A percentile compares a stretch with the other conserved stretches of the same genome.
phyloP scores from a whole-genome alignment of 495 filamentous ascomycete species.

The Letharia lupina region DNA sequence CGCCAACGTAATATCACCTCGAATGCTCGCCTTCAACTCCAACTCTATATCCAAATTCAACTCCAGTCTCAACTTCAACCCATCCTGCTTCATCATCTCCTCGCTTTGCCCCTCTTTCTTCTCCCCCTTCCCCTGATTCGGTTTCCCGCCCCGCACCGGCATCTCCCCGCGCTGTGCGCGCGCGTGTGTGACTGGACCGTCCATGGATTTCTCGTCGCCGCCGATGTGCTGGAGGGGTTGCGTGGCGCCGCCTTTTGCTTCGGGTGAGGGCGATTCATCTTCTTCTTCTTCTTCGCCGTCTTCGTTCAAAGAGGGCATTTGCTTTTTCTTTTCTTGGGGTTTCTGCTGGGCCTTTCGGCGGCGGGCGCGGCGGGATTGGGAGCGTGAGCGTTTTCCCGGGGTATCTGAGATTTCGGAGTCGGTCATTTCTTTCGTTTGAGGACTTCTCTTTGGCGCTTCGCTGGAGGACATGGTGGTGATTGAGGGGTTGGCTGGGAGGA shows the following conservation, averaged over 20 bases:
- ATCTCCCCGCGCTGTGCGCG: slow-evolving; percentile 39
- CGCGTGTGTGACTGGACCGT: slow-evolving; percentile 40
- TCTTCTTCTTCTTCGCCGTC: slow-evolving; percentile 12
- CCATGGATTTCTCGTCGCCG: slow-evolving; percentile 39
- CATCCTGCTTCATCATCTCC: slow-evolving; percentile 21
- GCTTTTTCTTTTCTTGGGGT: slow-evolving; percentile 7
- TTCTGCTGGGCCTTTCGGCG: slow-evolving; percentile 23
- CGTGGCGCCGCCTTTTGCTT: slow-evolving; percentile 27
- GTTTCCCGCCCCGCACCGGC: slow-evolving; percentile 36
- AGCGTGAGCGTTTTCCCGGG: slow-evolving; percentile 24
- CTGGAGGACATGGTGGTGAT: slow-evolving; percentile 19
- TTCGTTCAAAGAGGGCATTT: slow-evolving; percentile 13
- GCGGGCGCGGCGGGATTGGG: slow-evolving; percentile 27
- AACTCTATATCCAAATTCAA: slow-evolving; percentile 84
- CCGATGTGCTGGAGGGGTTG: slow-evolving; percentile 43
- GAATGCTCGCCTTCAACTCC: slow-evolving; percentile 87
- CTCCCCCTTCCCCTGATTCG: slow-evolving; percentile 30
- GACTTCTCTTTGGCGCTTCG: slow-evolving; percentile 12
- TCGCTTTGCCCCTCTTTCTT: slow-evolving; percentile 13
- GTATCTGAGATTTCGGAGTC: slow-evolving; percentile 20
- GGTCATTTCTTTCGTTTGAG: slow-evolving; percentile 14
- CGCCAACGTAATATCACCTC: slow-evolving; percentile 78
- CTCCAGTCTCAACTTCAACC: slow-evolving; percentile 54
- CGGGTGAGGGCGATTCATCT: slow-evolving; percentile 10
- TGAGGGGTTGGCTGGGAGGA: neutral